These are phyloP conservation scores for Mycena kentingensis DNA, from an alignment of 768 basidiomycete genomes.

Conservation along the genomic window DNA sequence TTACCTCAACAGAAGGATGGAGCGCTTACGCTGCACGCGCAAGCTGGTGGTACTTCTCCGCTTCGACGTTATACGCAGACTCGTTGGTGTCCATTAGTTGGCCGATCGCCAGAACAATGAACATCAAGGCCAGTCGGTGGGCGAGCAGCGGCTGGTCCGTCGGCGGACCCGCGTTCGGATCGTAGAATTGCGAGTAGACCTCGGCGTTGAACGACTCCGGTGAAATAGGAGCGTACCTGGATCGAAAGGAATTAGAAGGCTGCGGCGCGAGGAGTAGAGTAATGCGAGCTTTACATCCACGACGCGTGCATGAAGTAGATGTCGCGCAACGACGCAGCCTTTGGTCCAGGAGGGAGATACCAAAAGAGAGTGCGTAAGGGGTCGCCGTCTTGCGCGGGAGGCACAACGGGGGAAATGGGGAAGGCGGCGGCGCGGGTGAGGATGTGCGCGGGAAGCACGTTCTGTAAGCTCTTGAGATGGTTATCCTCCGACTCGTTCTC, in stretches of 20 bases:
- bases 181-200: slow-evolving; percentile 61
- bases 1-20: slow-evolving; percentile 9
- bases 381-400: slow-evolving; percentile 42
- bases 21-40: slow-evolving; percentile 51
- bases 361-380: slow-evolving; percentile 61
- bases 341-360: slow-evolving; percentile 66
- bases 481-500: slow-evolving; percentile 52
- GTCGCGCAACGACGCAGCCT: slow-evolving; percentile 60
- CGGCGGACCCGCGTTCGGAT: slow-evolving; percentile 41
- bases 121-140: slow-evolving; percentile 66
- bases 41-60: slow-evolving; percentile 70
- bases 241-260: slow-evolving; percentile 17
- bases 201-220: slow-evolving; percentile 61
- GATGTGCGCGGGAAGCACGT: slow-evolving; percentile 61
- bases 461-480: slow-evolving; percentile 50
- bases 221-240: slow-evolving; percentile 69
- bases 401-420: slow-evolving; percentile 52
- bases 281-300: slow-evolving; percentile 56
- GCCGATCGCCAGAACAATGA: slow-evolving; percentile 69
- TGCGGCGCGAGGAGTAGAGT: slow-evolving; percentile 7
- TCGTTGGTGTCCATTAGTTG: slow-evolving; percentile 59
- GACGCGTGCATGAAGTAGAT: slow-evolving; percentile 66
- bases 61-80: slow-evolving; percentile 63
- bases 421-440: slow-evolving; percentile 66
- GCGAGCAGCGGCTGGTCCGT: slow-evolving; percentile 53